Conservation (phyloP, 1,284 basidiomycete species). For the Vanrija pseudolonga region DNA sequence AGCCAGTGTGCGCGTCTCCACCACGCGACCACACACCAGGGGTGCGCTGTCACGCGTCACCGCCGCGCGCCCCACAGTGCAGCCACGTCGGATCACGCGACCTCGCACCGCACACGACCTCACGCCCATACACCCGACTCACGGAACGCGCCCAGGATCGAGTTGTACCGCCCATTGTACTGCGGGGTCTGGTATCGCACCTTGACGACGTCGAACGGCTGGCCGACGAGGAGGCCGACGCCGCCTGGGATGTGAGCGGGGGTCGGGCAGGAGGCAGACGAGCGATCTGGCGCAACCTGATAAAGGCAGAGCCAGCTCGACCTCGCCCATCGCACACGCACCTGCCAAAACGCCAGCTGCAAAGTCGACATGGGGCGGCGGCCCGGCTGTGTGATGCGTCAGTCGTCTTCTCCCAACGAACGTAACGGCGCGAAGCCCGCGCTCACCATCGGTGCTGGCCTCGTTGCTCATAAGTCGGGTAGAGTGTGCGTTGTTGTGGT, state of each 20-base stretch:
- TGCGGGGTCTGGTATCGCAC: conserved; percentile 47
- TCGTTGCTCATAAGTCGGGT: no score
- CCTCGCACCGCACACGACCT: not conserved
- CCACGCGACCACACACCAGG: no score
- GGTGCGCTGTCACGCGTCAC: not conserved
- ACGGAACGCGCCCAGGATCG: conserved; percentile 43
- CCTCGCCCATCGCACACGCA: conserved; percentile 5
- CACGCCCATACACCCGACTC: no score
- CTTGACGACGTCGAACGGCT: conserved; percentile 50
- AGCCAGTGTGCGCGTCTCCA: no score
- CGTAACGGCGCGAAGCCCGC: no score
- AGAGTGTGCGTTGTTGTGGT: no score
- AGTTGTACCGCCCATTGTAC: conserved; percentile 39
- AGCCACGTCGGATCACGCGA: not conserved
- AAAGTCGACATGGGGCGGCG: conserved; percentile 43
- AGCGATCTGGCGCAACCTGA: no score
- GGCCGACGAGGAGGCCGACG: conserved; percentile 49
- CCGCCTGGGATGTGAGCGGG: conserved; percentile 27
- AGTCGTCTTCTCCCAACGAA: no score
- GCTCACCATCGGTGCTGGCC: not conserved
- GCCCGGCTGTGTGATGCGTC: conserved; percentile 4
- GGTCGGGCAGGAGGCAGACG: not conserved
- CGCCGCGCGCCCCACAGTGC: not conserved
- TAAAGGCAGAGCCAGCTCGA: not conserved
- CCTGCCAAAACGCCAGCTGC: conserved; percentile 45